Base-by-base conservation (phyloP, 1,284 basidiomycete species). In the Fomitopsis pinicola region DNA sequence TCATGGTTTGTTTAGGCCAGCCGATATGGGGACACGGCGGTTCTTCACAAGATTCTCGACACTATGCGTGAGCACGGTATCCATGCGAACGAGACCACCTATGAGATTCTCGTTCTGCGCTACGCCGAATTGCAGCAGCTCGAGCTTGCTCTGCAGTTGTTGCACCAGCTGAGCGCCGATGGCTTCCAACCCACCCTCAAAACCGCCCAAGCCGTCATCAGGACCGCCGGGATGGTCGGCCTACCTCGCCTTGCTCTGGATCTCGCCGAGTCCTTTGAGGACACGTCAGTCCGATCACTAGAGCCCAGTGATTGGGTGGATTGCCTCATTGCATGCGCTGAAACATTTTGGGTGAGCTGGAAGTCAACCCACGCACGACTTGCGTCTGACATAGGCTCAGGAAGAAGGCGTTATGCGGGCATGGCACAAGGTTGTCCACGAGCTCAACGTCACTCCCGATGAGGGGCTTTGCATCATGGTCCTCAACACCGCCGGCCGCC, bases 391-490 rank as follows among this genome's bases (percentile, higher is more conserved):
- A 2, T 52, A 15, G 52, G 12, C 61, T 59, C 35, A 95, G 91
- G 75, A 79, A 26, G 84, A 90, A 6, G 92, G 91, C 10, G 84
- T 89, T 4, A 63, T 78, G 40, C 70, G 72, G 55, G 84, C 83
- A 45, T 95, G 92, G 93, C 67, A 81, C 9, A 81, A 80, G 42
- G 78, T 85, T 30, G 83, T 87, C 3, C 69, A 80, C 9, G 77
- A 81, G 22, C 71, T 83, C 42, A 76, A 78, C 52, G 70, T 88
- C 55, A 75, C 78, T 0, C 91, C 89, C 0, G 88, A 91, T 66
- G 91, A 94, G 77, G 92, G 92, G 0, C 72, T 88, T 17, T 88
- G 89, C 66, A 68, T 88, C 15, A 76, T 82, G 36, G 84, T 93
- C 12, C 81, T 95, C 26, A 80, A 89, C 65, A 85, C 88, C 1